Evolutionary conservation across 257 asterid genomes (phyloP), one percentile per base, ranked within the genome.

Genomic region (Avicennia marina): DNA sequence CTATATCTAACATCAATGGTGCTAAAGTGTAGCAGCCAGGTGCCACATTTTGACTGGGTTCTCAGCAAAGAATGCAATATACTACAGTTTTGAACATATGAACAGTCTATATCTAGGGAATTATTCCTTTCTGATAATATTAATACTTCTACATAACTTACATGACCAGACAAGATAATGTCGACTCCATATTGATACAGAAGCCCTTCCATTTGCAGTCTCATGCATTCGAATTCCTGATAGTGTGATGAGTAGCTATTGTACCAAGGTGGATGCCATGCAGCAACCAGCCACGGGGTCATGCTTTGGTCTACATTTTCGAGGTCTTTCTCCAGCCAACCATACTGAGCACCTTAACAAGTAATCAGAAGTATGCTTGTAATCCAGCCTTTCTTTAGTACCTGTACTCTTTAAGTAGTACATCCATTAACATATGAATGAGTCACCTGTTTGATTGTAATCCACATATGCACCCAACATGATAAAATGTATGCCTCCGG

Each of bases 221-320:
- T 84, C 98, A 90, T 90, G 81, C 98, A 90, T 34, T 90, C 98
- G 38, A 81, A 81, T 73, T 90, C 98, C 57, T 78, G 93, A 51
- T 90, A 90, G 74, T 90, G 98, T 7, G 98, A 79, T 7, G 85
- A 75, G 72, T 84, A 90, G 77, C 90, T 90, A 26, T 80, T 87
- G 63, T 90, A 90, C 98, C 96, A 87, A 3, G 98, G 98, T 22
- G 98, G 67, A 72, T 90, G 96, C 95, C 94, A 87, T 6, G 94
- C 67, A 25, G 89, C 90, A 4, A 82, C 85, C 32, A 90, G 69
- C 98, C 98, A 90, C 3, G 96, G 95, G 18, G 95, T 82, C 21
- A 46, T 51, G 26, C 65, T 60, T 7, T 89, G 81, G 51, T 84
- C 75, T 7, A 87, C 71, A 31, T 70, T 78, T 58, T 60, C 16